A percentile compares a stretch with the other conserved stretches of the same genome.
These are phyloP conservation scores for Cryphonectria parasitica DNA, from an alignment of 2,329 filamentous ascomycete genomes.

Conservation along the genomic window DNA sequence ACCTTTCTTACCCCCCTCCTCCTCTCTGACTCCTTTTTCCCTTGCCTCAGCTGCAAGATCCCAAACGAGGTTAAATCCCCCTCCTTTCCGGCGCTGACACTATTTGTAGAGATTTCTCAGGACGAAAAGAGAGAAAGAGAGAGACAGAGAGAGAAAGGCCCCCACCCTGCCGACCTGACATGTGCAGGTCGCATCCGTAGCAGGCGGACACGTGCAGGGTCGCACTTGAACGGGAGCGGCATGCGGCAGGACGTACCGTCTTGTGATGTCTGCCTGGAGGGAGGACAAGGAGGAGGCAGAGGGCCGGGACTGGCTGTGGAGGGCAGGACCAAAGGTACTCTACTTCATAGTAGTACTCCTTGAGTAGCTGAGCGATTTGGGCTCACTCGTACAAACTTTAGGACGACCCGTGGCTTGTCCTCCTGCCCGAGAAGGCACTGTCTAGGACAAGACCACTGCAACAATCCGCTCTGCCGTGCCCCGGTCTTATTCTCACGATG, in stretches of 20 bases:
- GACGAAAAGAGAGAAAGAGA: neutral
- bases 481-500: neutral
- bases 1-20: neutral
- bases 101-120: neutral
- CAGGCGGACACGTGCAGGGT: neutral
- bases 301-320: too few relatives aligned
- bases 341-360: neutral
- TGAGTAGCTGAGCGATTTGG: neutral
- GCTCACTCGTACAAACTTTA: neutral
- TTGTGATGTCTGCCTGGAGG: neutral
- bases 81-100: neutral
- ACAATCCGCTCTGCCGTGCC: neutral
- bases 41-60: neutral
- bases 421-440: conserved; percentile 8
- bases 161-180: neutral
- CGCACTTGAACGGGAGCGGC: conserved; percentile 11
- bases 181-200: conserved; percentile 1
- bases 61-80: neutral
- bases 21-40: neutral
- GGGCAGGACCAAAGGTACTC: too few relatives aligned
- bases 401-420: conserved; percentile 12
- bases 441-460: conserved; percentile 13
- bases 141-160: neutral
- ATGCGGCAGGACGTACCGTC: conserved; percentile 13
- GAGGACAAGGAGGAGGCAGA: neutral